These are phyloP conservation scores for Coleophoma cylindrospora DNA, from an alignment of 2,329 filamentous ascomycete genomes.

Conservation along the genomic window DNA sequence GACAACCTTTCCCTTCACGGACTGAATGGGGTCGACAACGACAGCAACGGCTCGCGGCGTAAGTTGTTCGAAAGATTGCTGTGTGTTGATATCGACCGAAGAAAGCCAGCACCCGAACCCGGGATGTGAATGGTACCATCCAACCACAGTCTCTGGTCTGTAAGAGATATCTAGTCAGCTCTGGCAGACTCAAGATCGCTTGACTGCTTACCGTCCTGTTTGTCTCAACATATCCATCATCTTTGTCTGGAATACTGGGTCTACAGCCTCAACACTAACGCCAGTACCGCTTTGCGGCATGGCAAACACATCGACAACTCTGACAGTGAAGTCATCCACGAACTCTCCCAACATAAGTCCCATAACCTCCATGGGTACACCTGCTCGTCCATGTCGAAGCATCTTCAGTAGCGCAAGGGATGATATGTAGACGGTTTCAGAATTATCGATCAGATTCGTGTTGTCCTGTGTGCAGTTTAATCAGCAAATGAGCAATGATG, in stretches of 20 bases:
- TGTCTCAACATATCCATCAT: conserved; percentile 99
- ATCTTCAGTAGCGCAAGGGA: conserved; percentile 97
- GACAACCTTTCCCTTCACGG: conserved; percentile 98
- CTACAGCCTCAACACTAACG: conserved; percentile 96
- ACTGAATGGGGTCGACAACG: conserved; percentile 97
- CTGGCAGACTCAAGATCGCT: neutral
- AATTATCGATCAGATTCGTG: conserved; percentile 91
- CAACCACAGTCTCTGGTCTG: conserved; percentile 93
- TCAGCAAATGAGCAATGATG: conserved; percentile 8
- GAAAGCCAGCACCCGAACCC: conserved; percentile 99
- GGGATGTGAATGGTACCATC: conserved; percentile 99
- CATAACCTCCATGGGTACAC: conserved; percentile 99
- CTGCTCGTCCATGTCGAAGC: conserved; percentile 93
- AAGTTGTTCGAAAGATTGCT: conserved; percentile 99
- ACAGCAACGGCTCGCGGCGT: conserved; percentile 95
- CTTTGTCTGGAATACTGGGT: conserved; percentile 98
- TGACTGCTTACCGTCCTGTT: conserved; percentile 70
- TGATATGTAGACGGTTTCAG: conserved; percentile 98
- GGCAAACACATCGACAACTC: conserved; percentile 96
- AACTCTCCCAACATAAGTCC: conserved; percentile 98
- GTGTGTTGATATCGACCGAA: conserved; percentile 98
- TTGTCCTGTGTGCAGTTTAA: conserved; percentile 60
- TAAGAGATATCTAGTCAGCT: conserved; percentile 7
- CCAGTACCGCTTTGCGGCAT: conserved; percentile 99
- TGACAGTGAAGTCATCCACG: conserved; percentile 97